Evolutionary conservation across 805 yeast genomes (phyloP), one percentile per base, ranked within the genome.

Genomic region (Sugiyamaella smithiae): DNA sequence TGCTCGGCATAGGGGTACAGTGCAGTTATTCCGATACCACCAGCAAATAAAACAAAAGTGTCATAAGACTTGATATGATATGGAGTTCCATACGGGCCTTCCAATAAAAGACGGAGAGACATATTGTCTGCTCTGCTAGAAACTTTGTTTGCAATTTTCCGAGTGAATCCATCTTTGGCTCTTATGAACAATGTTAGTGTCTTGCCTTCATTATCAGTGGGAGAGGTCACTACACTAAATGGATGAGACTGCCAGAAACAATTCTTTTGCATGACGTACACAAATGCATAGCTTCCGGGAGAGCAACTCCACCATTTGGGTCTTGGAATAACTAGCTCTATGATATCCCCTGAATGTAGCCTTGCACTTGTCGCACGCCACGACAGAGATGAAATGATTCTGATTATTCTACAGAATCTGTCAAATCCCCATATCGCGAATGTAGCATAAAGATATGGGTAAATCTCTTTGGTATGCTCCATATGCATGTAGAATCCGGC

Each of bases 211-310:
- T 40, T 40, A 1, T 31, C 46, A 3, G 50, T 50, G 7, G 59
- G 52, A 12, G 53, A 26, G 22, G 46, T 43, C 22, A 53, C 49
- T 19, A 66, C 41, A 1, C 90, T 82, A 66, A 86, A 84, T 4
- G 91, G 91, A 63, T 85, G 89, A 4, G 84, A 78, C 61, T 85
- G 88, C 81, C 83, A 82, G 62, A 83, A 81, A 24, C 73, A 65
- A 1, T 66, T 59, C n/a, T 75, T 71, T 37, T 75, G 68, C 49
- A 82, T 52, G 61, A 84, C 80, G 64, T 81, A 75, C 31, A 85
- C 64, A 58, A 70, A 84, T 0, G 74, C 79, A 61, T 67, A 80
- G 16, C 76, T 70, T 22, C 87, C 85, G 2, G 88, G 82, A 49
- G 58, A 66, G 16, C 74, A 67, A 33, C 67, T 68, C 74, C 82